phyloP scores from a whole-genome alignment of 2,329 filamentous ascomycete species.

The Trichoderma guizhouense region DNA sequence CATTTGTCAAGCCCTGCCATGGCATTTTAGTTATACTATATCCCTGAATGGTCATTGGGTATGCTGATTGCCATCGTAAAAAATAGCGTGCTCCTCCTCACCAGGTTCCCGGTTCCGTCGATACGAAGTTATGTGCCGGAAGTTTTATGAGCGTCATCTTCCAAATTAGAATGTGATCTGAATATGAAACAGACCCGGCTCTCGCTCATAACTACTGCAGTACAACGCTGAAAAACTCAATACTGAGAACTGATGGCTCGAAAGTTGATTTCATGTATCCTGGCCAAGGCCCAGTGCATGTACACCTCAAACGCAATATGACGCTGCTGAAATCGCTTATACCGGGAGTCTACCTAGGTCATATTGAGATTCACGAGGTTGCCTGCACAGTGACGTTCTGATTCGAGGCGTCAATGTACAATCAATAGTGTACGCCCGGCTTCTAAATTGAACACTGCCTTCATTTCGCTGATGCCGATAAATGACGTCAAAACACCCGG shows the following conservation, averaged over 20 bases:
- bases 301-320: background rate
- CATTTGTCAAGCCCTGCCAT: background rate
- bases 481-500: background rate
- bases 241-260: background rate
- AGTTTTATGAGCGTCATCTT: background rate
- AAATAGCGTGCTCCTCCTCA: background rate
- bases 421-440: background rate
- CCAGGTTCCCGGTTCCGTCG: background rate
- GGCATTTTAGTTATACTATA: background rate
- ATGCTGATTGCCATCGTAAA: background rate
- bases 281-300: background rate
- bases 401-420: background rate
- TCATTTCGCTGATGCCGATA: background rate
- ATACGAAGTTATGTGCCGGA: background rate
- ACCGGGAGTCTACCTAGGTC: background rate
- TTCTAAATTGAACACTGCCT: background rate
- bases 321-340: background rate
- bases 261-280: background rate
- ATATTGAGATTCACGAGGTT: background rate
- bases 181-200: background rate
- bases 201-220: background rate
- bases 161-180: background rate
- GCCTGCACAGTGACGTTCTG: background rate
- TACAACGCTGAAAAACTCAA: background rate
- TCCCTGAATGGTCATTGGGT: background rate